These are phyloP conservation scores for Xylaria polymorpha DNA, from an alignment of 2,329 filamentous ascomycete genomes.

Conservation along the genomic window DNA sequence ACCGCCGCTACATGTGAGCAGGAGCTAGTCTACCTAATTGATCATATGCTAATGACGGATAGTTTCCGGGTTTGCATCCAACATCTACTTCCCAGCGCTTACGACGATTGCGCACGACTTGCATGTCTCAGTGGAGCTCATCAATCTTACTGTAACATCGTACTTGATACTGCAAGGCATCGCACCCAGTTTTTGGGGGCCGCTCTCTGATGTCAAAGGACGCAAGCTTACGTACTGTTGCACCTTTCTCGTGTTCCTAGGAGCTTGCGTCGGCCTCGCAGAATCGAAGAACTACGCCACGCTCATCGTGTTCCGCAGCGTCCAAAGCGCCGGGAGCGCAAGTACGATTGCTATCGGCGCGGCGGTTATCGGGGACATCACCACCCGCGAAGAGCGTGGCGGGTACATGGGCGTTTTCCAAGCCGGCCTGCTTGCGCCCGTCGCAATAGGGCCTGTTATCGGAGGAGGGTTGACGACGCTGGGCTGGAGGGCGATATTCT, in stretches of 20 bases:
- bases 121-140: slow-evolving; percentile 52
- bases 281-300: slow-evolving; percentile 58
- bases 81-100: slow-evolving; percentile 64
- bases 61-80: slow-evolving; percentile 57
- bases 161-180: slow-evolving; percentile 67
- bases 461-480: slow-evolving; percentile 63
- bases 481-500: slow-evolving; percentile 67
- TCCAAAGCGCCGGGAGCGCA: slow-evolving; percentile 65
- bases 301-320: slow-evolving; percentile 61
- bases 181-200: slow-evolving; percentile 63
- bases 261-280: slow-evolving; percentile 60
- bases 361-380: slow-evolving; percentile 69
- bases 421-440: slow-evolving; percentile 51
- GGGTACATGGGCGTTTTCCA: slow-evolving; percentile 63
- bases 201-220: slow-evolving; percentile 60
- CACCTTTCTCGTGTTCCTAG: slow-evolving; percentile 60
- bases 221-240: slow-evolving; percentile 61
- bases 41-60: neutral
- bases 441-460: slow-evolving; percentile 60
- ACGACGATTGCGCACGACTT: slow-evolving; percentile 58
- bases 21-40: neutral
- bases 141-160: slow-evolving; percentile 59
- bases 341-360: slow-evolving; percentile 65
- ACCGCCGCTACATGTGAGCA: slow-evolving; percentile 62
- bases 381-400: slow-evolving; percentile 67